These are phyloP conservation scores for Mycena maculata DNA, from an alignment of 768 basidiomycete species.

Conservation along the genomic window DNA sequence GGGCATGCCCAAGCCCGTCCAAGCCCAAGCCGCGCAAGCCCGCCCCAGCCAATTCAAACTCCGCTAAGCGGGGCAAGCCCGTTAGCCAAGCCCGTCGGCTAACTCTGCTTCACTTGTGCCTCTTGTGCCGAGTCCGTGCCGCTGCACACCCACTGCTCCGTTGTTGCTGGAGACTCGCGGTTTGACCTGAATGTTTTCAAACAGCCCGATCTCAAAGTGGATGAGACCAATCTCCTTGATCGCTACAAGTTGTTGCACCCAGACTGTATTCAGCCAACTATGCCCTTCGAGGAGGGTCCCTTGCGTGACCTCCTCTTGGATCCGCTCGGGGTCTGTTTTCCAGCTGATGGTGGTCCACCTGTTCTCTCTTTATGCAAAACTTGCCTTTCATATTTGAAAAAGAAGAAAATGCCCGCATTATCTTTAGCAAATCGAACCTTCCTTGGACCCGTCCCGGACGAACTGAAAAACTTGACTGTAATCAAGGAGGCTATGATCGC, in stretches of 20 bases:
- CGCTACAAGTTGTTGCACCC: background rate
- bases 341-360: background rate
- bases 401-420: background rate
- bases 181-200: background rate
- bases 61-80: no score
- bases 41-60: no score
- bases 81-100: no score
- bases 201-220: background rate
- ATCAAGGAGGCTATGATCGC: background rate
- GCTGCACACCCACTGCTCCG: background rate
- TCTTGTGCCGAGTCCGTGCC: slow-evolving; percentile 1
- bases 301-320: background rate
- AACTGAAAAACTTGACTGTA: background rate
- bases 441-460: no score
- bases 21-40: no score
- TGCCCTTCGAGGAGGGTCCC: background rate
- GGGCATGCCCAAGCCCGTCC: no score
- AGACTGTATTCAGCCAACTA: background rate
- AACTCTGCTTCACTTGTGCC: background rate
- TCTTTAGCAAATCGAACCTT: background rate
- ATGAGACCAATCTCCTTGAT: background rate
- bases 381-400: background rate
- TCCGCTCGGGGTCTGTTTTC: background rate
- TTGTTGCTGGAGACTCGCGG: background rate
- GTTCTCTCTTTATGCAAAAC: no score